Evolutionary conservation across 2,329 filamentous ascomycete species (phyloP).

Genomic region (Fusarium burgessii): DNA sequence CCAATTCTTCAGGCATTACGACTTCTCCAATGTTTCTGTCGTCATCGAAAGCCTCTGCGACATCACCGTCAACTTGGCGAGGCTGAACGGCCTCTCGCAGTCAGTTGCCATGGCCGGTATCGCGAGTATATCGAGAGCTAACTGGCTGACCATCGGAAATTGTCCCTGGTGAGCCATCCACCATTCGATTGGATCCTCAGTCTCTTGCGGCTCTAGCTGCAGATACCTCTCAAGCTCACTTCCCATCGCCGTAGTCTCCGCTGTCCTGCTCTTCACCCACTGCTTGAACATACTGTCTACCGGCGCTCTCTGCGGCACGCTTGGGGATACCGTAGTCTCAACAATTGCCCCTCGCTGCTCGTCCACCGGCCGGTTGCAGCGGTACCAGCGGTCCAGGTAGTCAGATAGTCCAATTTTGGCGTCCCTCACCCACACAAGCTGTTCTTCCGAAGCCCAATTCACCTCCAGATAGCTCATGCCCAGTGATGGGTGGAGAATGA

Average conservation of each 20-base stretch:
- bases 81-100: conserved; percentile 3
- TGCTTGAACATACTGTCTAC: not conserved
- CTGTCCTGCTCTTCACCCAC: not conserved
- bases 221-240: conserved; percentile 6
- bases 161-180: conserved; percentile 1
- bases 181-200: conserved; percentile 14
- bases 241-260: not conserved
- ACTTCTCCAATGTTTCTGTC: not conserved
- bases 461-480: conserved; percentile 4
- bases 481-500: not conserved
- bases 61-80: not conserved
- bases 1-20: not conserved
- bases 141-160: conserved; percentile 1
- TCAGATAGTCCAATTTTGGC: not conserved
- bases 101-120: conserved; percentile 1
- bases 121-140: conserved; percentile 8
- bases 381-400: conserved; percentile 1
- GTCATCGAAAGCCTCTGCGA: not conserved
- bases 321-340: not conserved
- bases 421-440: not conserved
- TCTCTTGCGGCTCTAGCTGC: conserved; percentile 9
- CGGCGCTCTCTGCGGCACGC: not conserved
- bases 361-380: not conserved
- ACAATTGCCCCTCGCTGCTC: not conserved
- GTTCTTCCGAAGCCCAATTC: not conserved